Evolutionary conservation across 2,329 filamentous ascomycete genomes (phyloP).

Genomic region (Fusarium verticillioides): DNA sequence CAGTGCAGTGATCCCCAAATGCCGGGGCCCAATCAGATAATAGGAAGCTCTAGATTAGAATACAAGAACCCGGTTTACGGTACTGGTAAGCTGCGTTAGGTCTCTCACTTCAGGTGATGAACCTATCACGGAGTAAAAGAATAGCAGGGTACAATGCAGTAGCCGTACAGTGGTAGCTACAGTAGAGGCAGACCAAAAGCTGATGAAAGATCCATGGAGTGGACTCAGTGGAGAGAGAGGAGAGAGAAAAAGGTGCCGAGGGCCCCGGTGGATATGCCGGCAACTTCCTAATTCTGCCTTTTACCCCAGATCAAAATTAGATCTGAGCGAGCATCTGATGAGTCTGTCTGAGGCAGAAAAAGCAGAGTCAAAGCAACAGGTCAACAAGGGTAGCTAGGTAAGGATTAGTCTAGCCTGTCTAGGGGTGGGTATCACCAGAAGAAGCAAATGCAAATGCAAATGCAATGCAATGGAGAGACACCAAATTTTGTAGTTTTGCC

Average conservation of each 20-base stretch:
- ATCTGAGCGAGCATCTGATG: neutral
- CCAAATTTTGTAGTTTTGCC: constrained; percentile 2
- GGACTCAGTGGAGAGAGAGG: neutral
- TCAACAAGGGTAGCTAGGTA: neutral
- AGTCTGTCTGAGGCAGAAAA: neutral
- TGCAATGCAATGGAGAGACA: constrained; percentile 3
- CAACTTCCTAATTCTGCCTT: neutral
- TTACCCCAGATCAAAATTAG: constrained; percentile 19
- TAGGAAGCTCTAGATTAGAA: neutral
- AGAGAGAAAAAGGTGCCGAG: constrained; percentile 2
- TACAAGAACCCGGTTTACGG: constrained; percentile 8
- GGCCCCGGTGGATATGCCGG: constrained; percentile 14
- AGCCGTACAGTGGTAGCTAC: neutral
- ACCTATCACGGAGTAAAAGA: constrained; percentile 1
- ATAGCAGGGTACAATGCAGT: neutral
- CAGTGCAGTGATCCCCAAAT: constrained; percentile 22
- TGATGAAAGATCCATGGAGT: neutral
- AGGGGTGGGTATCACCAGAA: constrained; percentile 22
- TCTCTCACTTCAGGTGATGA: neutral
- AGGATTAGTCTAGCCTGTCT: neutral
- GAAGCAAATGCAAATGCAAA: neutral
- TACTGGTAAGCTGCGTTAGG: constrained; percentile 1
- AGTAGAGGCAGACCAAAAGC: neutral
- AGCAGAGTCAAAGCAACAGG: neutral
- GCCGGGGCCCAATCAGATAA: neutral